Evolutionary conservation across 306 rosid species (phyloP), one percentile per base, ranked within the genome.

Genomic region (Oxytropis ochrocephala): DNA sequence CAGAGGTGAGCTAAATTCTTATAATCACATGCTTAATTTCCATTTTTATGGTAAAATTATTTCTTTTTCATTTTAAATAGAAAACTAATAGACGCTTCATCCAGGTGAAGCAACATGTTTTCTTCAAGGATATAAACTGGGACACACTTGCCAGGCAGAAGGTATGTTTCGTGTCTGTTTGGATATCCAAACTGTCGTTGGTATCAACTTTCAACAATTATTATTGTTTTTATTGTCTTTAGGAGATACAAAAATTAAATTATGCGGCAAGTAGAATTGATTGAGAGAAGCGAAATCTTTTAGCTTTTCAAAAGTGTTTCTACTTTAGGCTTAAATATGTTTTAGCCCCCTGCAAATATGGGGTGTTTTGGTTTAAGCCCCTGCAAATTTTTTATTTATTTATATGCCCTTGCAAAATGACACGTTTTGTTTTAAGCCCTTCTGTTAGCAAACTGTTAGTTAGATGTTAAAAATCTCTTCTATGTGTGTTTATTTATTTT

Each of bases 81-180:
- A 52, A 73, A 74, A 74, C 51, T 79, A n/a, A 76, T 76, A 16
- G 66, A 39, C 7, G 12, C 50, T 58, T 70, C 46, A 72, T 81
- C 57, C 84, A 94, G 99, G 99, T 95, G 82, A 95, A 91, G 83
- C 91, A 84, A 65, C 99, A 95, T 77, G 82, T 78, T 41, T 95
- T 91, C 86, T 95, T 91, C 80, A 95, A 95, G 85, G 91, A 95
- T 81, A 84, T 91, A 68, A 95, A 91, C 85, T 95, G 99, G 99
- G 97, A 91, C 74, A 95, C 99, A 11, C 97, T 95, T 69, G 97
- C 99, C 68, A 79, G 97, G 75, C 99, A 95, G 87, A 95, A 95
- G 90, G 99, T 93, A 72, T 19, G 79, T 60, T 7, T n/a, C 18
- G 35, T 41, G 51, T 19, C 6, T 19, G 36, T 24, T 62, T 62